Conservation (phyloP, 2,329 filamentous ascomycete genomes). For the Corniculantispora saksenae region DNA sequence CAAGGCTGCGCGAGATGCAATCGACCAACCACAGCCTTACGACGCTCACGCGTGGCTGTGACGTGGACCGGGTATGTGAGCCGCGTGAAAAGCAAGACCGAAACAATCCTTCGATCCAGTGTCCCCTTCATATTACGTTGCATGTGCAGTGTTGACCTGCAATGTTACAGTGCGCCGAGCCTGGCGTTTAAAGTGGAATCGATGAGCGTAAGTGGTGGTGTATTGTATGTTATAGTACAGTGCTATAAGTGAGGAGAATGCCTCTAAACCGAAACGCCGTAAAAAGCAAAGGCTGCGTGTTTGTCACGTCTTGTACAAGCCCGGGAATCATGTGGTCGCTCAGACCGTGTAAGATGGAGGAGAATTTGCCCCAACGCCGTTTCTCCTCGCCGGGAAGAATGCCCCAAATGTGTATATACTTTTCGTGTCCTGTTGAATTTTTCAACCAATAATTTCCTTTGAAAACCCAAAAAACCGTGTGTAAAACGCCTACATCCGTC, state of each 20-base stretch:
- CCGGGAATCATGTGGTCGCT: background rate
- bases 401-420: constrained; percentile 4
- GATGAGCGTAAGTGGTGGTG: constrained; percentile 1
- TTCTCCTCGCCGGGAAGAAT: constrained; percentile 6
- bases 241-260: constrained; percentile 5
- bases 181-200: no score
- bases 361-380: constrained; percentile 6
- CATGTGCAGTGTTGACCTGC: no score
- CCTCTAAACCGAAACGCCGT: constrained; percentile 3
- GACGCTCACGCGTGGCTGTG: background rate
- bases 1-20: background rate
- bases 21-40: background rate
- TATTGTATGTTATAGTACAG: constrained; percentile 8
- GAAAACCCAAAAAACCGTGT: background rate
- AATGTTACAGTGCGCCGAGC: background rate
- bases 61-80: background rate
- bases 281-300: background rate
- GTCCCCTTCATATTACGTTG: no score
- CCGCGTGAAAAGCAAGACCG: background rate
- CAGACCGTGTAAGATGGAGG: background rate
- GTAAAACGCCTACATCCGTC: constrained; percentile 10
- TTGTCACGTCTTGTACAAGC: background rate
- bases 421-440: background rate
- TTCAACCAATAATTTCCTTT: background rate
- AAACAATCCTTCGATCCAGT: no score